Base-by-base conservation (phyloP, 1,284 basidiomycete genomes). In the Ustilago crameri region DNA sequence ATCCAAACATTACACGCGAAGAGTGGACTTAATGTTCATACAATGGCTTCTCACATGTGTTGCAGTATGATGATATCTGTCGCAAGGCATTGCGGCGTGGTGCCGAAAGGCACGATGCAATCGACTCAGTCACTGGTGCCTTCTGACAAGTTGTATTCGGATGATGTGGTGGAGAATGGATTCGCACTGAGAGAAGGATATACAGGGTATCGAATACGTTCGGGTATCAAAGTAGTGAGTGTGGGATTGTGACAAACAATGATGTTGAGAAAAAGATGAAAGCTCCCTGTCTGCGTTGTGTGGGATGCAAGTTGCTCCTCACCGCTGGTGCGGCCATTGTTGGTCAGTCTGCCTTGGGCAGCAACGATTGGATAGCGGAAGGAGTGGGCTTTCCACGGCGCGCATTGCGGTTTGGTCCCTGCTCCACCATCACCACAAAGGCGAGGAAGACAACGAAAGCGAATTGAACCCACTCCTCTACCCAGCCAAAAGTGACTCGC, bases 391-490 rank as follows among this genome's bases (percentile, higher is more conserved):
- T 52, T 4, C 30, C 45, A 17, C 65, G 58, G 15, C 53, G 53
- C 46, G 24, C 17, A 34, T 27, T 58, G 15, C 61, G 67, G 26
- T 53, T 58, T 10, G 68, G 68, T 5, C 68, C 68, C 22, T 62
- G 68, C 45, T 71, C 68, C 43, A 73, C 56, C 54, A 76, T 67
- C 38, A 76, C 76, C 17, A 76, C 48, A 45, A 79, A 79, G 37
- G 77, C 75, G 41, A 77, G 70, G 41, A 79, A 65, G 44, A 77
- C 73, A 40, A 79, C 72, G 43, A 74, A 57, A 20, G 73, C 68
- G 38, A 79, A 79, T 22, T 67, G 71, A 5, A 72, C 62, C 77
- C 77, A 79, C 41, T 76, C 67, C 17, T 67, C 66, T n/a, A 73
- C 63, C 69, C 74, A 75, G n/a, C 63, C 74, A 23, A 63, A 65